Conservation (phyloP, 805 yeast species). For the Suhomyces pyralidae region DNA sequence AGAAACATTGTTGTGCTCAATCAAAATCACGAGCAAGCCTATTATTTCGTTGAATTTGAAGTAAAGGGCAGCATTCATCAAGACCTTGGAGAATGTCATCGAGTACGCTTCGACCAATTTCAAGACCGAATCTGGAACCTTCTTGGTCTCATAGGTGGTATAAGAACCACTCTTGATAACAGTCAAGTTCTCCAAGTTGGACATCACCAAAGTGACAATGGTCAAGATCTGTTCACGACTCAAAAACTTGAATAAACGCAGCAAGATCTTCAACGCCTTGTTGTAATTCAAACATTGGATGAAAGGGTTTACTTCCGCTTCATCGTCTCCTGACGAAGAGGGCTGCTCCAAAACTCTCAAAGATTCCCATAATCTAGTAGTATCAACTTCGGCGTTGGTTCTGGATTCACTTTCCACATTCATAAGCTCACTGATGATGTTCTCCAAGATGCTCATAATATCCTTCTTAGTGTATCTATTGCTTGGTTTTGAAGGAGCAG, state of each 20-base stretch:
- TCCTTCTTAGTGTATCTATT: conserved; percentile 40
- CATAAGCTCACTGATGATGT: conserved; percentile 71
- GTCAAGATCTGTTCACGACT: conserved; percentile 73
- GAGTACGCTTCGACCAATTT: conserved; percentile 76
- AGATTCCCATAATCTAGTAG: conserved; percentile 65
- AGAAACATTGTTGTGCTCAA: conserved; percentile 67
- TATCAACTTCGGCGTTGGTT: conserved; percentile 32
- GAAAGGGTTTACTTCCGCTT: conserved; percentile 65
- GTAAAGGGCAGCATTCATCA: conserved; percentile 81
- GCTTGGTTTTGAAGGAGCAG: conserved; percentile 30
- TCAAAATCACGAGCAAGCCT: conserved; percentile 65
- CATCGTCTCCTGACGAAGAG: conserved; percentile 48
- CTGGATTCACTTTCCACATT: conserved; percentile 66
- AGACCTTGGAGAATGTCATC: conserved; percentile 73
- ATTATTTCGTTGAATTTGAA: conserved; percentile 77
- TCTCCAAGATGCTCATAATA: conserved; percentile 67
- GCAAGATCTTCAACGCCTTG: conserved; percentile 85
- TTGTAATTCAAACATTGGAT: conserved; percentile 78
- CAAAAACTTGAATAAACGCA: conserved; percentile 82
- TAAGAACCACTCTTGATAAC: conserved; percentile 79
- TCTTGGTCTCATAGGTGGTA: conserved; percentile 52
- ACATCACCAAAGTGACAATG: conserved; percentile 72
- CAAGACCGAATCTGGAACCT: conserved; percentile 50
- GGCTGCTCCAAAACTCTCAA: conserved; percentile 67
- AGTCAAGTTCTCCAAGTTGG: conserved; percentile 73